Evolutionary conservation across 495 filamentous ascomycete genomes (phyloP).

Genomic region (Schizothecium vesticola): DNA sequence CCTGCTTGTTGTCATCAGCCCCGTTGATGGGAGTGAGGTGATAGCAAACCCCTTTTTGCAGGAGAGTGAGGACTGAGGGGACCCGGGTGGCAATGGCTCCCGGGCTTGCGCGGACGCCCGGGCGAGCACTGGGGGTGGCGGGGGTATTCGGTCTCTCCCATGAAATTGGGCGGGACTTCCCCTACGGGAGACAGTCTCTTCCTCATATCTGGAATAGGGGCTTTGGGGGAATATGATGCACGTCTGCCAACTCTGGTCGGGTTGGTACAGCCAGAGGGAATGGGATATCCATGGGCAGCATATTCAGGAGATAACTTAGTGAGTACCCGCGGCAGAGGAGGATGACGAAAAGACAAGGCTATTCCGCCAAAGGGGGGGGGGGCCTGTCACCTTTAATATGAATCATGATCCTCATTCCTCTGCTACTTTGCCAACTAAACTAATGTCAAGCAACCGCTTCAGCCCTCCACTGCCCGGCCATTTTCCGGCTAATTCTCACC

Average conservation of each 20-base stretch:
- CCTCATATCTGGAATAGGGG: not conserved
- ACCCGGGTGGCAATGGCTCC: not conserved
- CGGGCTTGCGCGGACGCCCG: not conserved
- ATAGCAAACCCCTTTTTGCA: constrained; percentile 90
- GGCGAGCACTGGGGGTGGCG: not conserved
- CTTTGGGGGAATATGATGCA: not conserved
- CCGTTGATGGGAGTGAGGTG: constrained; percentile 88
- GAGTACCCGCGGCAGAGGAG: not conserved
- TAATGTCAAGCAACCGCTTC: not conserved
- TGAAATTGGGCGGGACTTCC: not conserved
- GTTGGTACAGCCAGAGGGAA: not conserved
- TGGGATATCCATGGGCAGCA: not conserved
- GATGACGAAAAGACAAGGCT: not conserved
- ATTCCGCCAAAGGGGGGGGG: not conserved
- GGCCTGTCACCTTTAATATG: not conserved
- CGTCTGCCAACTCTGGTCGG: not conserved
- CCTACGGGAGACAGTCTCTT: not conserved
- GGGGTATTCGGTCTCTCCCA: not conserved
- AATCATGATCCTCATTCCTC: not conserved
- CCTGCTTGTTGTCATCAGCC: constrained; percentile 84
- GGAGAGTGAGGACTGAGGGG: constrained; percentile 49
- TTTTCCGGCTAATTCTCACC: not conserved
- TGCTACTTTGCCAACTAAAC: not conserved
- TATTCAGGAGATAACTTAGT: not conserved
- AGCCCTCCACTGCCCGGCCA: not conserved